phyloP scores from a whole-genome alignment of 495 filamentous ascomycete genomes.

The Podospora pseudoanserina region DNA sequence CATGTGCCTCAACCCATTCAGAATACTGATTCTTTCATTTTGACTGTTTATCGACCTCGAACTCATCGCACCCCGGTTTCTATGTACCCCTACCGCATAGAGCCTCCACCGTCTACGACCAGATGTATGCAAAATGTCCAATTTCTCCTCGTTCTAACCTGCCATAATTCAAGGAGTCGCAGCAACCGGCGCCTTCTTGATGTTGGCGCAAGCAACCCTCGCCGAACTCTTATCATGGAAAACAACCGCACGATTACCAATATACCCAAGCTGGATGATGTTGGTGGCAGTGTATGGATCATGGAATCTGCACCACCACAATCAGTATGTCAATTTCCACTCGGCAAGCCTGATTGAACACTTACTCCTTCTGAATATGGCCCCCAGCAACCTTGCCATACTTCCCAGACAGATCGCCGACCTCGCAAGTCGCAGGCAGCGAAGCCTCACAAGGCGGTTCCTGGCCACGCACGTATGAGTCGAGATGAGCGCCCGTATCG shows the following conservation, averaged over 20 bases:
- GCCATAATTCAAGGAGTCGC: not conserved
- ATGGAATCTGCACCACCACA: conserved; percentile 45
- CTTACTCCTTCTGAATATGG: conserved; percentile 34
- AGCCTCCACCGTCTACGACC: not conserved
- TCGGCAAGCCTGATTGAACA: not conserved
- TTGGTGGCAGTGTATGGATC: conserved; percentile 65
- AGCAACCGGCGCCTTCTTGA: conserved; percentile 32
- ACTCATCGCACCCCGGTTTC: not conserved
- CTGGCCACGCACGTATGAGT: conserved; percentile 56
- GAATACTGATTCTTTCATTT: not conserved
- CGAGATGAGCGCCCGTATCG: conserved; percentile 57
- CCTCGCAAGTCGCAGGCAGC: conserved; percentile 66
- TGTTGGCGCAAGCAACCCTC: conserved; percentile 65
- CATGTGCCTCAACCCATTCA: not conserved
- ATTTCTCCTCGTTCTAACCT: too few species aligned
- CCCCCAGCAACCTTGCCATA: conserved; percentile 59
- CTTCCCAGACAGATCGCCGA: conserved; percentile 80
- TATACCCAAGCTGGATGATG: conserved; percentile 56
- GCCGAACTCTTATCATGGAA: conserved; percentile 64
- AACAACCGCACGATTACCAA: conserved; percentile 72
- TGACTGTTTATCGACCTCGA: too few species aligned
- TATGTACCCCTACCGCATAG: not conserved
- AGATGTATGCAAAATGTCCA: not conserved
- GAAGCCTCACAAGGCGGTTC: conserved; percentile 58
- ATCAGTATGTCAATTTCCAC: not conserved